Conservation (phyloP, 176 grass and related monocot genomes). For the Oryza meyeriana region DNA sequence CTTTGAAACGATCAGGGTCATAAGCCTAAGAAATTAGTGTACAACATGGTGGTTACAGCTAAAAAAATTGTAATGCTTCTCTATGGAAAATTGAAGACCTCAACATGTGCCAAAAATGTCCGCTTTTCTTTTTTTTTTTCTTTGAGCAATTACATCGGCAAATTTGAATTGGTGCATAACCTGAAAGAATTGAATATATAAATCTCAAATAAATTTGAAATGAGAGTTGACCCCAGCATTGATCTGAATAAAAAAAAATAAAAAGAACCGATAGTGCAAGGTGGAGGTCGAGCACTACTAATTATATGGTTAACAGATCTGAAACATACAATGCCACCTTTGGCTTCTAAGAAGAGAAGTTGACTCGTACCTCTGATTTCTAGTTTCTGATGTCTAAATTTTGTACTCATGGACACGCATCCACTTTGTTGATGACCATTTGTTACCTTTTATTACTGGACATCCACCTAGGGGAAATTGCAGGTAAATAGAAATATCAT, state of each 20-base stretch:
- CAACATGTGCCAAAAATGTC: slow-evolving; percentile 30
- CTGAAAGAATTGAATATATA: slow-evolving; percentile 32
- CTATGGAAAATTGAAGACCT: slow-evolving; percentile 39
- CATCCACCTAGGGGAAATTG: slow-evolving; percentile 65
- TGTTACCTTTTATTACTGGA: slow-evolving; percentile 81
- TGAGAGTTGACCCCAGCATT: background rate
- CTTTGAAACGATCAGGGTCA: slow-evolving; percentile 32
- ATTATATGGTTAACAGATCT: background rate
- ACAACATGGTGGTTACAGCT: slow-evolving; percentile 38
- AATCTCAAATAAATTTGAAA: background rate
- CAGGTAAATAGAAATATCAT: slow-evolving; percentile 2
- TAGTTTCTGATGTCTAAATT: slow-evolving; percentile 40
- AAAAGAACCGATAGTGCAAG: background rate
- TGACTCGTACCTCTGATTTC: slow-evolving; percentile 29
- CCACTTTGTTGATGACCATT: slow-evolving; percentile 98
- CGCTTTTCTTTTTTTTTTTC: background rate
- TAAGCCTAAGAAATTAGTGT: slow-evolving; percentile 53
- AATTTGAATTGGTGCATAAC: background rate
- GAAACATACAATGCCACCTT: background rate
- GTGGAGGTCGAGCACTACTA: slow-evolving; percentile 4
- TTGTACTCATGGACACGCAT: slow-evolving; percentile 84
- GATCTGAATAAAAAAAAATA: background rate
- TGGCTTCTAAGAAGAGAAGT: background rate
- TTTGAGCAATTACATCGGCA: background rate
- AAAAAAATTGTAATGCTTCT: slow-evolving; percentile 33